A percentile compares a stretch with the other conserved stretches of the same genome.
Evolutionary conservation across 345 rosid genomes (phyloP).

Genomic region (Salix brachista): DNA sequence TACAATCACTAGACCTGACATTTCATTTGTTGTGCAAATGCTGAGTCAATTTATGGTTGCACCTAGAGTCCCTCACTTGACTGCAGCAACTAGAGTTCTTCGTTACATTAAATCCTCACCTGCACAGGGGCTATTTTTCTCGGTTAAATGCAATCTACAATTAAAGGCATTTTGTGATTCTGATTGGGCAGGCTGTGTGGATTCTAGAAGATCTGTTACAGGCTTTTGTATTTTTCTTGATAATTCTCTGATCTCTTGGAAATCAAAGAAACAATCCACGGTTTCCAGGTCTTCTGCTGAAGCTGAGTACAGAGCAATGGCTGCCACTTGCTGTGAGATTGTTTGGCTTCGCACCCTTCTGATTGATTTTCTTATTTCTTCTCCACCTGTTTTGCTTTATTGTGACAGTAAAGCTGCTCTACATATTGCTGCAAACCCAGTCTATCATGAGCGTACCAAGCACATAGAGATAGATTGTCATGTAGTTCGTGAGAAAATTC

Average conservation of each 20-base stretch:
- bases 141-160: too few relatives aligned
- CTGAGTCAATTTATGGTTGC: not conserved
- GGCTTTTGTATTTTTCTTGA: not conserved
- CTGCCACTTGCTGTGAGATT: not conserved
- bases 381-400: rapidly evolving
- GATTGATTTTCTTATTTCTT: rapidly evolving
- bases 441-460: not conserved
- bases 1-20: not conserved
- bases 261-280: not conserved
- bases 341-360: not conserved
- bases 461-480: not conserved
- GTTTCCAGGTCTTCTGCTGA: not conserved
- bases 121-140: too few relatives aligned
- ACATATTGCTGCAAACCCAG: not conserved
- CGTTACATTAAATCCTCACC: too few relatives aligned
- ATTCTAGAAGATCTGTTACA: not conserved
- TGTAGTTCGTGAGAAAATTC: not conserved
- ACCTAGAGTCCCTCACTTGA: not conserved
- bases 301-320: not conserved
- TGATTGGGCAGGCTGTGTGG: not conserved
- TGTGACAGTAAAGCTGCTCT: not conserved
- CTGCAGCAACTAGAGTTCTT: not conserved
- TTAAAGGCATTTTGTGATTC: not conserved
- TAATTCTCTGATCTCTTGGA: not conserved
- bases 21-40: not conserved